phyloP scores from a whole-genome alignment of 2,329 filamentous ascomycete species.

The Hortaea werneckii region DNA sequence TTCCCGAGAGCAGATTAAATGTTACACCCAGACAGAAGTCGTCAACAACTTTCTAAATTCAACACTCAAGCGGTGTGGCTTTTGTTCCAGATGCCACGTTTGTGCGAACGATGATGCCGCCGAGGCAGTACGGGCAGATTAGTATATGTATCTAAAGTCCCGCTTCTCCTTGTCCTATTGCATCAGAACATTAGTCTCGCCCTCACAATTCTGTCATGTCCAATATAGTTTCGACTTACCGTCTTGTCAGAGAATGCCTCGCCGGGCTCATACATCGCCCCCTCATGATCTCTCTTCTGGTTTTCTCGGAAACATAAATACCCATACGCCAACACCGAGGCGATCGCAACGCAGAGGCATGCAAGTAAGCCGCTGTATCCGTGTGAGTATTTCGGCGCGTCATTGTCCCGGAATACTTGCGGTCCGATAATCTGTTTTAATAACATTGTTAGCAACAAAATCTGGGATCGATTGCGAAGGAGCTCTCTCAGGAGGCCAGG shows the following conservation, averaged over 20 bases:
- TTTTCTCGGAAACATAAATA: slow-evolving; percentile 3
- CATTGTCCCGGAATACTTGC: slow-evolving; percentile 15
- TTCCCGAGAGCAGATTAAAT: too few species aligned
- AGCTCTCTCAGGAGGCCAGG: slow-evolving; percentile 38
- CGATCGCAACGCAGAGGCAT: not conserved
- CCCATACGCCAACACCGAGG: slow-evolving; percentile 1
- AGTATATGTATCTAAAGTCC: slow-evolving; percentile 2
- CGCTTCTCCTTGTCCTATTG: slow-evolving; percentile 3
- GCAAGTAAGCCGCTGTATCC: slow-evolving; percentile 24
- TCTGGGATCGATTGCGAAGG: slow-evolving; percentile 50
- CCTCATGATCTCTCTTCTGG: not conserved
- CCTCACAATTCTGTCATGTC: not conserved
- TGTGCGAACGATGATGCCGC: too few species aligned
- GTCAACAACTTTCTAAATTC: too few species aligned
- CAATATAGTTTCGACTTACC: not conserved
- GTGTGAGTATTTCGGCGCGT: slow-evolving; percentile 48
- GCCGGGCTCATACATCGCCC: slow-evolving; percentile 1
- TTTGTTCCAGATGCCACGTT: too few species aligned
- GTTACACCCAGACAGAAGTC: too few species aligned
- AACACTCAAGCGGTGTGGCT: too few species aligned
- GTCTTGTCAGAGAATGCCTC: slow-evolving; percentile 3
- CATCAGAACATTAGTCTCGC: not conserved
- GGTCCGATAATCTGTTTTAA: slow-evolving; percentile 1
- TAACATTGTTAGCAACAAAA: slow-evolving; percentile 37
- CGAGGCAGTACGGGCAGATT: not conserved